A percentile compares a stretch with the other conserved stretches of the same genome.
Evolutionary conservation across 164 flowering plant species (phyloP).

Genomic region (Vitis cinerea): DNA sequence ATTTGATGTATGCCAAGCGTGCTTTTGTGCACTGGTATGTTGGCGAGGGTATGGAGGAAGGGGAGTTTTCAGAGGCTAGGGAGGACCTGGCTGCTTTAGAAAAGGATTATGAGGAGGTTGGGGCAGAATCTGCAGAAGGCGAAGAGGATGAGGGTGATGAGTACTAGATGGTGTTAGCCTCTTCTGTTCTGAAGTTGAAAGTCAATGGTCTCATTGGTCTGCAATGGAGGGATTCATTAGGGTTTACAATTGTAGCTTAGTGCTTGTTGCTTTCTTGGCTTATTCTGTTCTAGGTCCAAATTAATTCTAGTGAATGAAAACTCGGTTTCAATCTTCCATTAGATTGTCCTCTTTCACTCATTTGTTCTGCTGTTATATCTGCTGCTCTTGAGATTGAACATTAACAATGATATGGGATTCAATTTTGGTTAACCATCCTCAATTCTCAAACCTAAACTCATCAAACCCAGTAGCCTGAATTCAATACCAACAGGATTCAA

Average conservation of each 20-base stretch:
- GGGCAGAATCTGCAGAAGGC: slow-evolving; percentile 56
- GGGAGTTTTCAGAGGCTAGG: slow-evolving; percentile 69
- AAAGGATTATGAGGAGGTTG: slow-evolving; percentile 72
- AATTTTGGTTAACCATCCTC: too few relatives aligned
- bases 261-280: background rate
- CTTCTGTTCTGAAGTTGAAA: background rate
- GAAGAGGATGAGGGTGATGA: slow-evolving; percentile 63
- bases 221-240: too few relatives aligned
- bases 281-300: too few relatives aligned
- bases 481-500: too few relatives aligned
- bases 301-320: too few relatives aligned
- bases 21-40: slow-evolving; percentile 82
- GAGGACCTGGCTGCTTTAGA: slow-evolving; percentile 69
- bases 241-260: background rate
- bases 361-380: too few relatives aligned
- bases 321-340: too few relatives aligned
- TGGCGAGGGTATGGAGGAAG: slow-evolving; percentile 84
- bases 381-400: too few relatives aligned
- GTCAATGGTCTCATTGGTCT: slow-evolving; percentile 40
- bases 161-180: slow-evolving; percentile 23
- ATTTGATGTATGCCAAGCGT: slow-evolving; percentile 65
- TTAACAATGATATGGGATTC: too few relatives aligned
- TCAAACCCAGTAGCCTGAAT: too few relatives aligned
- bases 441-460: too few relatives aligned
- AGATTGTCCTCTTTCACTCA: too few relatives aligned